Base-by-base conservation (phyloP, 2,329 filamentous ascomycete species). In the Pestalotiopsis sp. region DNA sequence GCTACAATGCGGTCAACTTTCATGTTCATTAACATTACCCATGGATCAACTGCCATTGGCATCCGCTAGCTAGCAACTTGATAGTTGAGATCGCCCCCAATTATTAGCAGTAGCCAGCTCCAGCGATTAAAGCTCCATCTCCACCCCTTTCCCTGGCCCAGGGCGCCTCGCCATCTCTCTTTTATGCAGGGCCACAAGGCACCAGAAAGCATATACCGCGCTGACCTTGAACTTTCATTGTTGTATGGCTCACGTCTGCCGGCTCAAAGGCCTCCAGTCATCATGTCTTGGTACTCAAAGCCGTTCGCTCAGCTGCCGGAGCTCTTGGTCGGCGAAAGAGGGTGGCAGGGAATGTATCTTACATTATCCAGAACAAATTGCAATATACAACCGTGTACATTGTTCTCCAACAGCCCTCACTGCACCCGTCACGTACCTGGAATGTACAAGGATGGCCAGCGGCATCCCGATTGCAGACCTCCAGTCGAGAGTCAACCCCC, bases 111-210 rank as follows among this genome's bases (percentile, higher is more conserved):
- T 66, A 56, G 64, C 41, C 63, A 27, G 45, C 63, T 59, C 23
- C 64, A 60, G 64, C 52, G 25, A 66, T 66, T 66, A 66, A 13
- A 41, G 36, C 20, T 52, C 45, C 45, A 52, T 52, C 45, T 52
- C 45, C 45, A 38, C 56, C 20, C 23, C 45, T 20, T 9, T 36
- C 52, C 31, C 41, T 31, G 7, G 31, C 23, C n/a, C 23, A 20
- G 31, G 31, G 56, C 64, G 52, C 36, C 45, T 23, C 13, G 17
- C 20, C 23, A 11, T 36, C 25, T 59, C 36, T 17, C 12, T n/a
- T 27, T 60, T 20, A 66, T 66, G 64, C 64, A 66, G 64, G 64
- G 56, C 31, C 64, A 60, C 52, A 57, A 59, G 56, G 52, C 39
- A 66, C 56, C 52, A 61, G 64, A 62, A 62, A 62, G 27, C 12